Evolutionary conservation across 208 protist species (phyloP).

Genomic region (Trichomonas vaginalis): DNA sequence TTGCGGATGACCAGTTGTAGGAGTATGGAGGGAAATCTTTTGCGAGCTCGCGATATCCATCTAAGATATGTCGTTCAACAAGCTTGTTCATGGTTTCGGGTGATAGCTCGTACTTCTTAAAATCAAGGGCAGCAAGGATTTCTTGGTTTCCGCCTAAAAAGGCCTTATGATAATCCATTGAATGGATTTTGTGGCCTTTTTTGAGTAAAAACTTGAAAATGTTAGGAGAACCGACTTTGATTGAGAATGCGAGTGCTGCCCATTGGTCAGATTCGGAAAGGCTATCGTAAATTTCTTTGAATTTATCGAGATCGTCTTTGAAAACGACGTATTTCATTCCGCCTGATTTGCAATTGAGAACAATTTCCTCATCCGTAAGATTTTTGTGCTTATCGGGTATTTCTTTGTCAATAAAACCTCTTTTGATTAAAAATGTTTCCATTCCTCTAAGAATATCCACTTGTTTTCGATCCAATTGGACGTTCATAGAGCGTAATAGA

Average conservation of each 20-base stretch:
- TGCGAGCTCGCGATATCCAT: not conserved
- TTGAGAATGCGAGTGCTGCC: not conserved
- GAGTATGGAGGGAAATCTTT: not conserved
- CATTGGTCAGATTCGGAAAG: not conserved
- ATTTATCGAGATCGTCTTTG: not conserved
- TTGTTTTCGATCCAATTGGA: not conserved
- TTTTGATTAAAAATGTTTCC: not conserved
- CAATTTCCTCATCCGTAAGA: not conserved
- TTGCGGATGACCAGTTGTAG: not conserved
- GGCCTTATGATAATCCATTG: not conserved
- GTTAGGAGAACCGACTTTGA: not conserved
- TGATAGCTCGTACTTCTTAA: not conserved
- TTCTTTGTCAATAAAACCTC: not conserved
- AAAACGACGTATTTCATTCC: not conserved
- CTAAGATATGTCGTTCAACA: not conserved
- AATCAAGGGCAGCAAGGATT: not conserved
- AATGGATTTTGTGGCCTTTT: not conserved
- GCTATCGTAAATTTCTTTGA: not conserved
- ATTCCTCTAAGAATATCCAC: not conserved
- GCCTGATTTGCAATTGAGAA: not conserved
- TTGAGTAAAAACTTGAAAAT: not conserved
- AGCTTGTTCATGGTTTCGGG: not conserved
- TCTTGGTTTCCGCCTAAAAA: not conserved
- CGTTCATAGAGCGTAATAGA: not conserved
- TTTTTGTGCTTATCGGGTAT: not conserved